Evolutionary conservation across 2,329 filamentous ascomycete species (phyloP).

Genomic region (Aspergillus quadricinctus): DNA sequence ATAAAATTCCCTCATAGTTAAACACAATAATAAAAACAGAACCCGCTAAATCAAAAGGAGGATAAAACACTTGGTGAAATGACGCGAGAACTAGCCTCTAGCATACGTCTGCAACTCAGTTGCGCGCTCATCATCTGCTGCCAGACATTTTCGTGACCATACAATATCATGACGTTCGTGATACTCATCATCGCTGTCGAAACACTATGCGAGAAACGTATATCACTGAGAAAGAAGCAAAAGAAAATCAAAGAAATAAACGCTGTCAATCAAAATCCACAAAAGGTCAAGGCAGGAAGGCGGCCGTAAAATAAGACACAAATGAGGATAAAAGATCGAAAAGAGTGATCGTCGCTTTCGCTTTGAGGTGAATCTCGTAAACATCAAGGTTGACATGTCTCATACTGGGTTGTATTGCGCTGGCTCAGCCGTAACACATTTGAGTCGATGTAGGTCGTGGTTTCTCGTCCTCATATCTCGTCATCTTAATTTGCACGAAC

Average conservation of each 20-base stretch:
- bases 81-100: slow-evolving; percentile 21
- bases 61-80: slow-evolving; percentile 14
- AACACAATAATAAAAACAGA: slow-evolving; percentile 7
- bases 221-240: slow-evolving; percentile 30
- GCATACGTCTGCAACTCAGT: slow-evolving; percentile 20
- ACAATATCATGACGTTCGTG: slow-evolving; percentile 40
- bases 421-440: slow-evolving; percentile 22
- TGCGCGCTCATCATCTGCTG: slow-evolving; percentile 20
- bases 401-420: slow-evolving; percentile 24
- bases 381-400: slow-evolving; percentile 26
- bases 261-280: slow-evolving; percentile 15
- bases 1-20: background rate
- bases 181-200: slow-evolving; percentile 38
- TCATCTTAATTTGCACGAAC: slow-evolving; percentile 78
- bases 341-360: slow-evolving; percentile 20
- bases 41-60: slow-evolving; percentile 16
- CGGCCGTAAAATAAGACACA: slow-evolving; percentile 5
- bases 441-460: slow-evolving; percentile 11
- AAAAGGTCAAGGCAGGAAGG: slow-evolving; percentile 5
- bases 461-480: slow-evolving; percentile 16
- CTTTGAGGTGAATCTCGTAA: slow-evolving; percentile 18
- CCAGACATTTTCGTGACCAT: slow-evolving; percentile 28
- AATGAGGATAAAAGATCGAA: slow-evolving; percentile 17
- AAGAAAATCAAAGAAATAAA: slow-evolving; percentile 19
- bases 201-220: slow-evolving; percentile 36